Evolutionary conservation across 306 rosid genomes (phyloP), one percentile per base, ranked within the genome.

Genomic region (Arachis hypogaea): DNA sequence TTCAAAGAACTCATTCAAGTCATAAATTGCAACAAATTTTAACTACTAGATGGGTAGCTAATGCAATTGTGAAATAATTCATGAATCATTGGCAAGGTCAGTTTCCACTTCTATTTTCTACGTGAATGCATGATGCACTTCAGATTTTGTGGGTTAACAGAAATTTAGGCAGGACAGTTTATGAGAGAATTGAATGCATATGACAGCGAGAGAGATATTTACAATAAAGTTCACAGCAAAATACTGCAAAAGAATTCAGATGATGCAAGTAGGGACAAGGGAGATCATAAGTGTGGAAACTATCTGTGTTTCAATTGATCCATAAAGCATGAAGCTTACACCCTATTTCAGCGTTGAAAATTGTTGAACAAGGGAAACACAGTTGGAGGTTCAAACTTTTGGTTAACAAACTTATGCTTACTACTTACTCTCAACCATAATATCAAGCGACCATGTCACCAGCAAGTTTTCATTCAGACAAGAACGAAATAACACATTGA

Each of bases 21-120:
- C 42, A 51, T 7, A 29, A 6, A 28, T 72, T 11, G 71, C 57
- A 54, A 74, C 55, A 11, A 63, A 11, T 64, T 63, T 64, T 56
- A 11, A 64, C 65, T 11, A 44, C 58, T 57, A 18, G 14, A 59
- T 29, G 52, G 51, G 43, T 16, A 16, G 36, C n/a, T 7, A 63
- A 63, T 7, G 0, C 8, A 9, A 47, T 63, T 42, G 33, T 63
- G 68, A 63, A 7, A 18, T 0, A 63, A 63, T 9, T 41, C 64
- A 61, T 33, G 38, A 33, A 33, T 12, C 66, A 61, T 40, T 7
- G n/a, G 9, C 33, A 44, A 28, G 33, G 56, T 9, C 18, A 57
- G 18, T 45, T 38, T 30, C 14, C 11, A 11, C 9, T 56, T 40
- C 38, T 33, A 33, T 33, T 2, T 33, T 16, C 50, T 33, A 14